Conservation (phyloP, 2,329 filamentous ascomycete species). For the Zasmidium citrigriseum region DNA sequence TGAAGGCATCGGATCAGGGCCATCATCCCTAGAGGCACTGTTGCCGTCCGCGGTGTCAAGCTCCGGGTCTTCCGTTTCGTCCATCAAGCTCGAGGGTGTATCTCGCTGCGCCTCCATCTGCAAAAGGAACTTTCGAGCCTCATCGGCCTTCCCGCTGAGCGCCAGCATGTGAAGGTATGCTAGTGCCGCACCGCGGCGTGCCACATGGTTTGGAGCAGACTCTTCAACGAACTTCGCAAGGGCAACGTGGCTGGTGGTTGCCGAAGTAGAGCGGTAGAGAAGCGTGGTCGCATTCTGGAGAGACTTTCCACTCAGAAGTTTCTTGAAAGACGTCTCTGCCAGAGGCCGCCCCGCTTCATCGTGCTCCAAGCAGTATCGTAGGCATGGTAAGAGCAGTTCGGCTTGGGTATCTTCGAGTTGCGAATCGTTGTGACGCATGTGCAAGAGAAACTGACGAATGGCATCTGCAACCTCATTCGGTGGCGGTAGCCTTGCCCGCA, state of each 20-base stretch:
- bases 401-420: conserved; percentile 68
- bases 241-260: not conserved
- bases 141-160: too few species aligned
- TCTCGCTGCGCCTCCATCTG: too few species aligned
- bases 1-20: not conserved
- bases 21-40: not conserved
- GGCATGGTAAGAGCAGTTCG: conserved; percentile 58
- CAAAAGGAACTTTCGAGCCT: too few species aligned
- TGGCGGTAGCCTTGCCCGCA: conserved; percentile 65
- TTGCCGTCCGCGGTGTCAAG: too few species aligned
- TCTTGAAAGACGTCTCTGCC: too few species aligned
- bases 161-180: not conserved
- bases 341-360: not conserved
- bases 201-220: too few species aligned
- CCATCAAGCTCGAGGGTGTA: too few species aligned
- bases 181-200: too few species aligned
- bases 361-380: conserved; percentile 56
- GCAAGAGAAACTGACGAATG: conserved; percentile 63
- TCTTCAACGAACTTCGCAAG: not conserved
- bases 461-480: conserved; percentile 65
- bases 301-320: too few species aligned
- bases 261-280: not conserved
- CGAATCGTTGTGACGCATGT: conserved; percentile 45
- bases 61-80: too few species aligned
- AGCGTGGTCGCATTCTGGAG: not conserved